phyloP scores from a whole-genome alignment of 2,329 filamentous ascomycete genomes.

The Neocatenulostroma microsporum region DNA sequence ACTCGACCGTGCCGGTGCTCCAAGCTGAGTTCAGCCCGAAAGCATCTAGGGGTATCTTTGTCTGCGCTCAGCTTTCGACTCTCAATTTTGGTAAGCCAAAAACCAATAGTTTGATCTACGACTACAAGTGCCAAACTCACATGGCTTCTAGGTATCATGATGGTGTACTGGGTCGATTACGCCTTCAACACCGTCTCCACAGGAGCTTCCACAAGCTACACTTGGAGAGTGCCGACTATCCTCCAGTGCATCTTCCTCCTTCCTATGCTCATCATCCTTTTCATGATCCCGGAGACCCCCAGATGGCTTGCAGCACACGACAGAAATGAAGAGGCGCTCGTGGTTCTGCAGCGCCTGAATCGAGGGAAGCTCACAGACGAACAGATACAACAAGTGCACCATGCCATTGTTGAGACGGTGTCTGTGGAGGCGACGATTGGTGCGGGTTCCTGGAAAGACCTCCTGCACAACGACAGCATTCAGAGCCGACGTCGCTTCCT shows the following conservation, averaged over 20 bases:
- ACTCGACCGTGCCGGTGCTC: constrained; percentile 39
- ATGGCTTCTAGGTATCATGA: constrained; percentile 27
- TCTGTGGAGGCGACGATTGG: constrained; percentile 29
- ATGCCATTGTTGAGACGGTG: constrained; percentile 16
- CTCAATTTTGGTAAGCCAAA: constrained; percentile 36
- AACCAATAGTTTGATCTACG: not conserved
- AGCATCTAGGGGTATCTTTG: constrained; percentile 30
- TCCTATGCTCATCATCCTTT: constrained; percentile 33
- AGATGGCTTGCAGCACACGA: constrained; percentile 38
- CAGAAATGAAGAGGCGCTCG: constrained; percentile 31
- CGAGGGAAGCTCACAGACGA: constrained; percentile 20
- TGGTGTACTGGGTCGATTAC: constrained; percentile 44
- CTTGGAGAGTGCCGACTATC: constrained; percentile 38
- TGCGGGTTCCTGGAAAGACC: constrained; percentile 28
- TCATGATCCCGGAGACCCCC: constrained; percentile 38
- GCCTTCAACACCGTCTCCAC: constrained; percentile 30
- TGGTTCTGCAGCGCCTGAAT: constrained; percentile 26
- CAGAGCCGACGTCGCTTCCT: constrained; percentile 22
- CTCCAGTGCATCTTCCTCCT: constrained; percentile 37
- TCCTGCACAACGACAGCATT: constrained; percentile 25
- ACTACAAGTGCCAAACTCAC: not conserved
- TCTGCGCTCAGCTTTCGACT: constrained; percentile 42
- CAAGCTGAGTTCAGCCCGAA: constrained; percentile 36
- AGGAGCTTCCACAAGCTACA: constrained; percentile 22
- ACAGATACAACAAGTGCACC: constrained; percentile 19